phyloP scores from a whole-genome alignment of 306 rosid genomes.

The Erythrophleum fordii region DNA sequence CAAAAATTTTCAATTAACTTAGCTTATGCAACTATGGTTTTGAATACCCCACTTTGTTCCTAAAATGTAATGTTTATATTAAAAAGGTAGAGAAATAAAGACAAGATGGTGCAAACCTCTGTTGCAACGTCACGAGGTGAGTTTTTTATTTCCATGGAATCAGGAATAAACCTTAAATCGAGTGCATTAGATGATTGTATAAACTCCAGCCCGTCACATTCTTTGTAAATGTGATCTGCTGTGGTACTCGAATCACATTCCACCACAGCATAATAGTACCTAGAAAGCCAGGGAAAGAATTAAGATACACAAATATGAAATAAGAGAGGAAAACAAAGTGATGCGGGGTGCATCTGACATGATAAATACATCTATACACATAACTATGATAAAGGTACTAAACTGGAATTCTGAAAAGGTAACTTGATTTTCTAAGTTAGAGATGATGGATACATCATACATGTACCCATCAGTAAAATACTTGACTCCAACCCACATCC shows the following conservation, averaged over 20 bases:
- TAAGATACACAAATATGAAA: conserved; percentile 7
- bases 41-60: neutral
- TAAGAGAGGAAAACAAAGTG: conserved; percentile 1
- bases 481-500: neutral
- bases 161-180: conserved; percentile 92
- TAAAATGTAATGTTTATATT: neutral
- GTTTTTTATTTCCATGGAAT: conserved; percentile 74
- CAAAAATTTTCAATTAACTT: conserved; percentile 17
- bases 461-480: neutral
- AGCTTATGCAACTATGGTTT: neutral
- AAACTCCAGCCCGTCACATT: conserved; percentile 82
- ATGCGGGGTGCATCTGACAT: neutral
- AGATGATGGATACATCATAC: neutral
- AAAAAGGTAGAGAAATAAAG: neutral
- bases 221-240: conserved; percentile 77
- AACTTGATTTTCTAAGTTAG: neutral
- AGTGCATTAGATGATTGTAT: conserved; percentile 77
- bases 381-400: neutral
- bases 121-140: conserved; percentile 77
- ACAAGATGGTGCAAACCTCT: conserved; percentile 58
- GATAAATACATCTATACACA: conserved; percentile 22
- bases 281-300: conserved; percentile 38
- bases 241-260: conserved; percentile 83
- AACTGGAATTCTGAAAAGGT: conserved; percentile 23
- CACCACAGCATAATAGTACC: conserved; percentile 88